A percentile compares a stretch with the other conserved stretches of the same genome.
Evolutionary conservation across 2,329 filamentous ascomycete genomes (phyloP).

Genomic region (Phyllachora maydis): DNA sequence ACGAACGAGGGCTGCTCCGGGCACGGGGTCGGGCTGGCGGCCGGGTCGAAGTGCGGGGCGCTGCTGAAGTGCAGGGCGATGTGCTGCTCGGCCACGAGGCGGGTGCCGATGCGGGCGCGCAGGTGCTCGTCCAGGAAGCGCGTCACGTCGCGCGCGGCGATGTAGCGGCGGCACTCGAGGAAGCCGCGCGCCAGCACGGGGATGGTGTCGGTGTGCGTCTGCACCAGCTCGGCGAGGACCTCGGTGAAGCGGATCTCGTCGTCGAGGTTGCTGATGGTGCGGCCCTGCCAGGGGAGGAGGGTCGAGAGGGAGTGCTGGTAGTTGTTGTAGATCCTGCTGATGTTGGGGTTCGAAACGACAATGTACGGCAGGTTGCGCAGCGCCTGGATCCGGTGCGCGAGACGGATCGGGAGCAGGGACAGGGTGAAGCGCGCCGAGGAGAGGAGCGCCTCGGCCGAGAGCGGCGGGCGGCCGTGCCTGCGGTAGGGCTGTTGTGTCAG

Average conservation of each 20-base stretch:
- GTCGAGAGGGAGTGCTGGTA: constrained; percentile 88
- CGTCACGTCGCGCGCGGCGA: constrained; percentile 65
- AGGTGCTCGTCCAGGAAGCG: constrained; percentile 85
- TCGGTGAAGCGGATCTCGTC: constrained; percentile 86
- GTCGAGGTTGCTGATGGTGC: constrained; percentile 52
- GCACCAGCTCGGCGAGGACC: constrained; percentile 84
- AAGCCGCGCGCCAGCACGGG: constrained; percentile 82
- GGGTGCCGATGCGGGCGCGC: constrained; percentile 64
- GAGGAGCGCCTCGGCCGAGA: constrained; percentile 61
- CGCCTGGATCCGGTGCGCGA: constrained; percentile 85
- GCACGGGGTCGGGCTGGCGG: constrained; percentile 25
- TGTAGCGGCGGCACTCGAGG: constrained; percentile 81
- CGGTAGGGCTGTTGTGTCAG: neutral
- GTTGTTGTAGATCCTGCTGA: constrained; percentile 86
- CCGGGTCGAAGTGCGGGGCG: constrained; percentile 60
- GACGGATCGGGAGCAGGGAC: constrained; percentile 71
- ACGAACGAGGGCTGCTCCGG: constrained; percentile 51
- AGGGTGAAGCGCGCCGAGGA: constrained; percentile 92
- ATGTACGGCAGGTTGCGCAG: constrained; percentile 90
- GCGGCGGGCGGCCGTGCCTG: constrained; percentile 61
- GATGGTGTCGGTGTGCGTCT: constrained; percentile 88
- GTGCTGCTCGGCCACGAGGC: constrained; percentile 71
- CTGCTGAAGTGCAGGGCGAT: constrained; percentile 90
- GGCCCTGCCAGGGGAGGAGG: constrained; percentile 59
- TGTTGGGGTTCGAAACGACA: constrained; percentile 92